These are phyloP conservation scores for Colletotrichum karsti DNA, from an alignment of 2,329 filamentous ascomycete species.

Conservation along the genomic window DNA sequence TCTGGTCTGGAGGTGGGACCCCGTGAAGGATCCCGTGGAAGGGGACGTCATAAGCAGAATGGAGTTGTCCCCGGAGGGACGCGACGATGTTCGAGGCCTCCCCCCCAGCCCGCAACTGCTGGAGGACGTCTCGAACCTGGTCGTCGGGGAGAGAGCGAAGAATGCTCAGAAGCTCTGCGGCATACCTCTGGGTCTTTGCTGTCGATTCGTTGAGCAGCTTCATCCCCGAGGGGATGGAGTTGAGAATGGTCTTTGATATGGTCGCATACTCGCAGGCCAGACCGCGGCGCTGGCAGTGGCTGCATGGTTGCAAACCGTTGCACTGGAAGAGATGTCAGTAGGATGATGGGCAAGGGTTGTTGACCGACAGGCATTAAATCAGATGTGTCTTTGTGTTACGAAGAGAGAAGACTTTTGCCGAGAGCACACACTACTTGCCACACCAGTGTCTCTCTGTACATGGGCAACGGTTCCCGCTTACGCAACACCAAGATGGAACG, in stretches of 20 bases:
- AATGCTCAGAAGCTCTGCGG: background rate
- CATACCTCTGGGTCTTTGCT: background rate
- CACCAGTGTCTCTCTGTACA: too few species aligned
- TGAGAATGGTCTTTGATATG: constrained; percentile 15
- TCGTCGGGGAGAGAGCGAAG: constrained; percentile 6
- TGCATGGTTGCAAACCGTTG: constrained; percentile 13
- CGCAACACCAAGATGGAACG: too few species aligned
- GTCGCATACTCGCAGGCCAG: constrained; percentile 11
- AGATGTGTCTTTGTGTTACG: too few species aligned
- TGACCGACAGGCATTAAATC: background rate
- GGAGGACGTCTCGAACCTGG: background rate
- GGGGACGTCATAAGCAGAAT: background rate
- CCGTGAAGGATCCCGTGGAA: background rate
- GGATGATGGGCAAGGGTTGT: background rate
- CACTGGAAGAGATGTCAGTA: constrained; percentile 1
- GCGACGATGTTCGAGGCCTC: constrained; percentile 8
- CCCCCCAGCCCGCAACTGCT: background rate
- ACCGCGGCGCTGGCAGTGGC: constrained; percentile 14
- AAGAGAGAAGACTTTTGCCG: too few species aligned
- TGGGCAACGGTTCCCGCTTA: too few species aligned
- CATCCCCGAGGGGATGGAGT: constrained; percentile 12
- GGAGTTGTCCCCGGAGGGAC: background rate
- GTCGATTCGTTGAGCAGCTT: constrained; percentile 3
- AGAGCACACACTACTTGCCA: too few species aligned
- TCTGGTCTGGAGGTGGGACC: background rate